Evolutionary conservation across 2,329 filamentous ascomycete genomes (phyloP), one percentile per base, ranked within the genome.

Genomic region (Diplodia seriata): DNA sequence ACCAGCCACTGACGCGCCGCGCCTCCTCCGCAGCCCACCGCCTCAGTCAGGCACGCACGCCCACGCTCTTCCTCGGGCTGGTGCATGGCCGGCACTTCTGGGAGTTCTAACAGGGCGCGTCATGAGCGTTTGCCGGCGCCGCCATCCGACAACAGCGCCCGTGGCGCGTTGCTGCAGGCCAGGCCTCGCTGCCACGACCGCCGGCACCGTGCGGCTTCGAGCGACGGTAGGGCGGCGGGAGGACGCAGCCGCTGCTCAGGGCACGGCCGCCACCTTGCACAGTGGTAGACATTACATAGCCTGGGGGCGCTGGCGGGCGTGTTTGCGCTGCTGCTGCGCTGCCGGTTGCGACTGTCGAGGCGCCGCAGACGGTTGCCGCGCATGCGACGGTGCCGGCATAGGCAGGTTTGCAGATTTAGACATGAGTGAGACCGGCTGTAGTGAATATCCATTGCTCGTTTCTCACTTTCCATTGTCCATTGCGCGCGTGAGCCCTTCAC

Each of bases 321-420:
- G 59, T 51, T 63, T 51, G 56, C 56, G 36, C 54, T 20, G 54
- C 31, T 33, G 53, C 31, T 8, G 29, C 36, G 38, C 20, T 43
- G 57, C 40, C 43, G 43, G 29, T 7, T 26, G 40, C 57, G 38
- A 33, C 49, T 29, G 40, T 20, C 26, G 57, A 5, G 23, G 57
- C 57, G 57, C 40, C 40, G 57, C 47, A 29, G 43, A 47, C 12
- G 29, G 43, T n/a, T n/a, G n/a, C 36, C 38, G 20, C 31, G 12
- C 33, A 47, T 47, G 43, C 18, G 43, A 38, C n/a, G 29, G 23
- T 26, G 26, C 38, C 15, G 18, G 54, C 33, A 20, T 26, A 15
- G 18, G 40, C 18, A 5, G 2, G 4, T 26, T 26, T 26, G 26
- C 3, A 26, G 26, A 26, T 26, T 26, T 26, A 49, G 43, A 5